Conservation (phyloP, 2,329 filamentous ascomycete genomes). For the Teratosphaeria destructans region DNA sequence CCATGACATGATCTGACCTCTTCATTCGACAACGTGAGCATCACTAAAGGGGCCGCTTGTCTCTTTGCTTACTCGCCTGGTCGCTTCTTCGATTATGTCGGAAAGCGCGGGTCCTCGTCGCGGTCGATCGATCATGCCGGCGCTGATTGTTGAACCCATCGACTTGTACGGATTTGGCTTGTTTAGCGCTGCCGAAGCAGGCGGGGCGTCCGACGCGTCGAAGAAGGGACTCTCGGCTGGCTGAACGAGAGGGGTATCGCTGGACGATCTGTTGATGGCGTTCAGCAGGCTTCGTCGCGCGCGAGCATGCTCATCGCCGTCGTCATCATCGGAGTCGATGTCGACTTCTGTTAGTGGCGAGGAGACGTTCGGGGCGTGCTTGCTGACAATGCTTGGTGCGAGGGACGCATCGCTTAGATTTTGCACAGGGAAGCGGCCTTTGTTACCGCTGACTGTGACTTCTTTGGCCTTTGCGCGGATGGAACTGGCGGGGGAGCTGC, state of each 20-base stretch:
- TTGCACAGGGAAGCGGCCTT: conserved; percentile 22
- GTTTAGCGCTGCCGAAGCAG: not conserved
- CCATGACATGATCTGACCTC: not conserved
- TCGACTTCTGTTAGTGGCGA: conserved; percentile 20
- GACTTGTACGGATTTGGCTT: conserved; percentile 25
- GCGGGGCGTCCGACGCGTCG: conserved; percentile 18
- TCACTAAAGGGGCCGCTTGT: conserved; percentile 26
- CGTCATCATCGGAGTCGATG: conserved; percentile 15
- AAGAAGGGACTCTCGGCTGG: conserved; percentile 24
- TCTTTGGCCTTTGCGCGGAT: conserved; percentile 33
- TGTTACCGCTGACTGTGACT: conserved; percentile 30
- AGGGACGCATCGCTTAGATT: conserved; percentile 15
- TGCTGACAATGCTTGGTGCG: conserved; percentile 9
- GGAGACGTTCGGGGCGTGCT: conserved; percentile 18
- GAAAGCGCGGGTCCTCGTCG: conserved; percentile 18
- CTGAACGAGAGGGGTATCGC: conserved; percentile 11
- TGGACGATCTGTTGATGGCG: not conserved
- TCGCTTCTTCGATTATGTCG: conserved; percentile 38
- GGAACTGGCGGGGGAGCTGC: conserved; percentile 17
- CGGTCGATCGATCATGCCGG: conserved; percentile 10
- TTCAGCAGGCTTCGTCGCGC: conserved; percentile 18
- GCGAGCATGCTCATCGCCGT: conserved; percentile 23
- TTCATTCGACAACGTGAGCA: conserved; percentile 14
- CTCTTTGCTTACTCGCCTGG: conserved; percentile 28
- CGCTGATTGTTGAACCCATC: conserved; percentile 22